Percentiles rank a stretch among this genome's conserved stretches.
phyloP scores from a whole-genome alignment of 2,329 filamentous ascomycete species.

The Beauveria sp. region DNA sequence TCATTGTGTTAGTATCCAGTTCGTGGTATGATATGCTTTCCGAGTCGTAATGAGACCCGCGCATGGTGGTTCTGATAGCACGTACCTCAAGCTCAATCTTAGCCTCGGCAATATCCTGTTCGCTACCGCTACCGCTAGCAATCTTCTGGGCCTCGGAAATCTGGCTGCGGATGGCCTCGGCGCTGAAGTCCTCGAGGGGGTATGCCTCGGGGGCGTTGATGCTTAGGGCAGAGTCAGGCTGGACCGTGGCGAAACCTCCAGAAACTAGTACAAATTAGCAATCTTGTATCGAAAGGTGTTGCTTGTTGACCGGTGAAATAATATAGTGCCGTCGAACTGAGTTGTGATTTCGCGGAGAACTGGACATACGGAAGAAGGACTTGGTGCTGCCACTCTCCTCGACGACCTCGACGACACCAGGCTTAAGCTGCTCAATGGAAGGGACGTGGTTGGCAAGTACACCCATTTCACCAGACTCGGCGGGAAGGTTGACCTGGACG shows the following conservation, averaged over 20 bases:
- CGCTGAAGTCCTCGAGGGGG: slow-evolving; percentile 91
- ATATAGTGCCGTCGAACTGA: neutral
- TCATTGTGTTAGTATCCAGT: slow-evolving; percentile 27
- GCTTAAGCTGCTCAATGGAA: slow-evolving; percentile 97
- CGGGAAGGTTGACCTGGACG: slow-evolving; percentile 97
- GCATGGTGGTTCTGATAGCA: neutral
- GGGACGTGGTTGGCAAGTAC: slow-evolving; percentile 98
- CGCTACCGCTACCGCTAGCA: slow-evolving; percentile 79
- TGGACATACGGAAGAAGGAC: slow-evolving; percentile 88
- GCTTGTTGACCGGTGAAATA: neutral
- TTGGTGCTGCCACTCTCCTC: slow-evolving; percentile 87
- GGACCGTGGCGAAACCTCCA: slow-evolving; percentile 92
- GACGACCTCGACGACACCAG: slow-evolving; percentile 87
- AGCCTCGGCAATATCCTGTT: slow-evolving; percentile 96
- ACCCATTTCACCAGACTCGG: slow-evolving; percentile 98
- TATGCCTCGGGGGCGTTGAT: slow-evolving; percentile 98
- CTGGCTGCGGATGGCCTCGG: slow-evolving; percentile 80
- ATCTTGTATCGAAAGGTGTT: neutral
- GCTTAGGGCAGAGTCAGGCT: slow-evolving; percentile 90
- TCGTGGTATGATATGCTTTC: neutral
- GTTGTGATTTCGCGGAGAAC: neutral
- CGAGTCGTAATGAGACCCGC: neutral
- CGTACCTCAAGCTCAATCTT: slow-evolving; percentile 97
- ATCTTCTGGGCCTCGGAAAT: slow-evolving; percentile 95
- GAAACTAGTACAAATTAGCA: slow-evolving; percentile 55